These are phyloP conservation scores for Erigeron canadensis DNA, from an alignment of 129 eudicot genomes.

Conservation along the genomic window DNA sequence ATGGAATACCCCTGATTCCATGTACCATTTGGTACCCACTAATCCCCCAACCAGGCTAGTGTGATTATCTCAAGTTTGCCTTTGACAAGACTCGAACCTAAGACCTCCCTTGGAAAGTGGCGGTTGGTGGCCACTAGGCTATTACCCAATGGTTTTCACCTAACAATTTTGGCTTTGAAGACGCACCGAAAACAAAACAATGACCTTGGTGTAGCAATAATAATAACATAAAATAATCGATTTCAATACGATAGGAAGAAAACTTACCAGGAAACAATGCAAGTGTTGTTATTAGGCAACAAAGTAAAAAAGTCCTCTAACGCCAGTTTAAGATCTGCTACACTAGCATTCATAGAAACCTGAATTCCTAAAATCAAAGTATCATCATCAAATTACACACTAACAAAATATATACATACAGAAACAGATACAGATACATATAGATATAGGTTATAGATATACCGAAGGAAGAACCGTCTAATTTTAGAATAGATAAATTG, in stretches of 20 bases:
- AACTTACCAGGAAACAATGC: constrained; percentile 48
- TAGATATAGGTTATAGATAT: neutral
- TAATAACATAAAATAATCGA: neutral
- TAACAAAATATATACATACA: neutral
- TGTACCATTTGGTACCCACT: too few species aligned
- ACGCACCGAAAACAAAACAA: neutral
- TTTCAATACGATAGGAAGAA: neutral
- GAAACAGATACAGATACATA: neutral
- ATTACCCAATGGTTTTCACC: too few species aligned
- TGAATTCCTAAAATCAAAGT: constrained; percentile 36
- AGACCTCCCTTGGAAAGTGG: too few species aligned
- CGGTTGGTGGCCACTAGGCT: too few species aligned
- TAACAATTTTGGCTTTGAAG: too few species aligned
- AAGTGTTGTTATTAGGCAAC: constrained; percentile 34
- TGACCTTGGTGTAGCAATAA: neutral
- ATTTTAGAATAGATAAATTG: constrained; percentile 55
- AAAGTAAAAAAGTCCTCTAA: constrained; percentile 43
- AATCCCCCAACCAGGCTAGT: too few species aligned
- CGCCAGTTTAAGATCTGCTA: constrained; percentile 46
- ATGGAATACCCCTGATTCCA: too few species aligned
- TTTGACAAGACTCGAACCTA: too few species aligned
- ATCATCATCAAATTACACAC: neutral
- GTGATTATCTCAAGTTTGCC: too few species aligned
- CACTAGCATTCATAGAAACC: constrained; percentile 48
- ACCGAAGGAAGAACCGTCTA: constrained; percentile 75